phyloP scores from a whole-genome alignment of 352 stramenopile genomes.

The Pythium volutum region DNA sequence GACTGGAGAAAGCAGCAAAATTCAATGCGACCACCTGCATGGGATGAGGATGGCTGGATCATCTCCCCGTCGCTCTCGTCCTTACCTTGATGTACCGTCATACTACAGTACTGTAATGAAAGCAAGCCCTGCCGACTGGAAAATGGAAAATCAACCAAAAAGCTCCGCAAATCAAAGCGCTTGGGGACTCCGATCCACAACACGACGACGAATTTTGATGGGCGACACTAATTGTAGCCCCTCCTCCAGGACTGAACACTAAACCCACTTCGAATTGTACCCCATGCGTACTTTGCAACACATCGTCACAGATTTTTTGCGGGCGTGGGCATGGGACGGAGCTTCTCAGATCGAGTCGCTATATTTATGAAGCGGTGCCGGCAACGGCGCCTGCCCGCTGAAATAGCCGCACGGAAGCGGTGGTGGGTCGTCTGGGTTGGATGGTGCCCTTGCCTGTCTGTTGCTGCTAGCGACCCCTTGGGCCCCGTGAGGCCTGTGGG shows the following conservation, averaged over 20 bases:
- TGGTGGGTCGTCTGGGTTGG: not conserved
- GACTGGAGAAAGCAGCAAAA: not conserved
- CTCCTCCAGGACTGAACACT: not conserved
- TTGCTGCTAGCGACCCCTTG: too few relatives aligned
- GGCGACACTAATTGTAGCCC: not conserved
- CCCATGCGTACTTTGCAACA: not conserved
- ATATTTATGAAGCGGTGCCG: not conserved
- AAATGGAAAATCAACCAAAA: too few relatives aligned
- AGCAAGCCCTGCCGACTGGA: too few relatives aligned
- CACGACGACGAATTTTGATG: not conserved
- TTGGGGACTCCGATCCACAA: not conserved
- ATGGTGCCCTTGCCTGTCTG: too few relatives aligned
- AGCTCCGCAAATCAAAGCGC: too few relatives aligned
- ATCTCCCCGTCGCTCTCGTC: not conserved
- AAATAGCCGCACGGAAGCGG: not conserved
- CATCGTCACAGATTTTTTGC: slow-evolving; percentile 11
- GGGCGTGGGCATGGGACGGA: not conserved
- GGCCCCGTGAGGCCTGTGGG: too few relatives aligned
- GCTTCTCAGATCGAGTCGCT: slow-evolving; percentile 5
- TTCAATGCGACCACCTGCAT: not conserved
- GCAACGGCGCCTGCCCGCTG: not conserved
- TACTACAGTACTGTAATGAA: not conserved
- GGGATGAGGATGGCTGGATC: not conserved
- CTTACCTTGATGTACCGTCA: not conserved
- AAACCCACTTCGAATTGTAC: not conserved